Percentiles rank a stretch among this genome's conserved stretches.
Evolutionary conservation across 345 rosid species (phyloP).

Genomic region (Atalantia buxifolia): DNA sequence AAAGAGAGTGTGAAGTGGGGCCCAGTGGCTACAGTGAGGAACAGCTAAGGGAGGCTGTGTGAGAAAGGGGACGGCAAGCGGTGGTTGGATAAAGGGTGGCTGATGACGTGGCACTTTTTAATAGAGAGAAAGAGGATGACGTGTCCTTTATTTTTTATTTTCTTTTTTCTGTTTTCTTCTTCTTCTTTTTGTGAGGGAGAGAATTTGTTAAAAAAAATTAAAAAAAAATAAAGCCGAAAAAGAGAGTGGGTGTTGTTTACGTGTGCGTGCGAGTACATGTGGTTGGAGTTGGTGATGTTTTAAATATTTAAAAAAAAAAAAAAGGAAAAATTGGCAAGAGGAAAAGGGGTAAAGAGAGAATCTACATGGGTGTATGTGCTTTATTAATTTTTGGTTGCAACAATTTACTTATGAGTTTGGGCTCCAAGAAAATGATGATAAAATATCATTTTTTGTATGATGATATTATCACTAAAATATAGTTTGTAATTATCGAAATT

Average conservation of each 20-base stretch:
- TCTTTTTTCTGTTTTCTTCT: not conserved
- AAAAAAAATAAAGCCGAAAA: too few species aligned
- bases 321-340: not conserved
- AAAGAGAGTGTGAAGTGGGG: not conserved
- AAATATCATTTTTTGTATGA: too few species aligned
- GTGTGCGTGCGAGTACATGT: not conserved
- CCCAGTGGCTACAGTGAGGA: slow-evolving; percentile 16
- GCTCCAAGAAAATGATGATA: too few species aligned
- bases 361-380: not conserved
- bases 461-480: too few species aligned
- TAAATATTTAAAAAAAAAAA: not conserved
- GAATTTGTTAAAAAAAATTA: too few species aligned
- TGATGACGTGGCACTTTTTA: slow-evolving; percentile 23
- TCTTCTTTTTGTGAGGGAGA: too few species aligned
- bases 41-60: slow-evolving; percentile 28
- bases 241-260: not conserved
- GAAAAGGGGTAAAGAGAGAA: not conserved
- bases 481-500: too few species aligned
- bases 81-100: slow-evolving; percentile 37
- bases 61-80: slow-evolving; percentile 29
- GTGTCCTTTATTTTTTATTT: not conserved
- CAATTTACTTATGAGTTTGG: too few species aligned
- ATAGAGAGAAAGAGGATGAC: not conserved
- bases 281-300: not conserved
- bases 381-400: too few species aligned